Base-by-base conservation (phyloP, 257 asterid genomes). In the Pogostemon cablin region DNA sequence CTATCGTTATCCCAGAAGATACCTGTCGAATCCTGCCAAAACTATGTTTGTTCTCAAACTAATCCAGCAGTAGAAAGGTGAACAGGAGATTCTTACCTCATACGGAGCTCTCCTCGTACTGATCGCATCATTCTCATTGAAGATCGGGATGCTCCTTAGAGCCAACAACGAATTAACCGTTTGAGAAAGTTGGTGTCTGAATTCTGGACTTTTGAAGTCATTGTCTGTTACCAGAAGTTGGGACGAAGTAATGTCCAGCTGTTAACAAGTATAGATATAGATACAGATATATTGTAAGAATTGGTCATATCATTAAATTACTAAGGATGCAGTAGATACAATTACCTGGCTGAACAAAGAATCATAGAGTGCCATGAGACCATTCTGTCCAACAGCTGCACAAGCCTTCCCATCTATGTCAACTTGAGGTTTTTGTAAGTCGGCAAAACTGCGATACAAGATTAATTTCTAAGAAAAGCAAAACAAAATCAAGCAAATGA, bases 1-100 rank as follows among this genome's bases (percentile, higher is more conserved):
- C 97, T 90, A 64, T 90, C 97, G 25, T 90, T 90, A 56, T 90
- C 97, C 95, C 95, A 90, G 77, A 90, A 90, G 62, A 90, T 90
- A 60, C 97, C 97, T 39, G 93, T 80, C 57, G 93, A 82, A 74
- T 90, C 97, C 95, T 90, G 77, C 73, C 48, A 37, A 66, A 4
- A 5, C 17, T 11, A 70, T 40, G 62, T 41, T 10, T 2, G 8
- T 63, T 70, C 11, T 57, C 46, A 54, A 54, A 17, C 39, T 5
- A 39, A 34, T 39, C 4, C 10, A 20, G 17, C 6, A 17, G n/a
- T 61, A 35, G 9, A 64, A 62, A 44, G 12, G 9, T 44, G 37
- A 9, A 6, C 44, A 37, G 44, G 32, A 17, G 10, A 11, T 67
- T 35, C 80, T 41, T 41, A 87, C 96, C 97, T 90, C 96, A 46